Base-by-base conservation (phyloP, 2,329 filamentous ascomycete genomes). In the Didymella sp. region DNA sequence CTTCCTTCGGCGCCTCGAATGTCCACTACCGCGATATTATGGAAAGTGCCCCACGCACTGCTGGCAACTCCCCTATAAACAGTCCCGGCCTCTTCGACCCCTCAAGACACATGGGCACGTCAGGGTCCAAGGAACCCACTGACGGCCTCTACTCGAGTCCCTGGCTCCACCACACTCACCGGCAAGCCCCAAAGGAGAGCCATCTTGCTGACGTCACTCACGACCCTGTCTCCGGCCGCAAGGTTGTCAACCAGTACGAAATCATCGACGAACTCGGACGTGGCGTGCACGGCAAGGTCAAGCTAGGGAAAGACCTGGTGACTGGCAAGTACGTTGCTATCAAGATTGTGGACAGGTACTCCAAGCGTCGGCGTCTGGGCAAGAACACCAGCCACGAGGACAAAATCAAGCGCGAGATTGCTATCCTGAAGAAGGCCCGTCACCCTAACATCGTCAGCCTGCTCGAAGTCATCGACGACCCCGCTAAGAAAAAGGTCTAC, bases 181-280 rank as follows among this genome's bases (percentile, higher is more conserved):
- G 78, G 17, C 79, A 81, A 63, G 74, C 76, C n/a, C 80, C 80
- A 28, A 82, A 81, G 66, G 80, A 82, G 78, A 97, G 94, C 9
- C 91, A 96, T 77, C 92, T 93, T 61, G 93, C 91, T 50, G 88
- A 93, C 69, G 91, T 97, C 66, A 94, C 98, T 71, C 88, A 93
- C 61, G 92, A 98, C 76, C 86, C 86, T 51, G 84, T 92, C 61
- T 96, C 94, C 5, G 95, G 95, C 57, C 91, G 95, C 61, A 99
- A 99, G 79, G 84, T 93, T 50, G 96, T 99, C 81, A 99, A 99
- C 72, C 90, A 97, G 73, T 99, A 99, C 79, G 92, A 97, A 77
- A 91, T 99, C 68, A 89, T 98, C 63, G 91, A 96, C 75, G 95
- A 99, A 78, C 91, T 99, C 51, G 95, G 95, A 52, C 89, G 95